Evolutionary conservation across 106 monocot genomes (phyloP).

Genomic region (Allium fistulosum): DNA sequence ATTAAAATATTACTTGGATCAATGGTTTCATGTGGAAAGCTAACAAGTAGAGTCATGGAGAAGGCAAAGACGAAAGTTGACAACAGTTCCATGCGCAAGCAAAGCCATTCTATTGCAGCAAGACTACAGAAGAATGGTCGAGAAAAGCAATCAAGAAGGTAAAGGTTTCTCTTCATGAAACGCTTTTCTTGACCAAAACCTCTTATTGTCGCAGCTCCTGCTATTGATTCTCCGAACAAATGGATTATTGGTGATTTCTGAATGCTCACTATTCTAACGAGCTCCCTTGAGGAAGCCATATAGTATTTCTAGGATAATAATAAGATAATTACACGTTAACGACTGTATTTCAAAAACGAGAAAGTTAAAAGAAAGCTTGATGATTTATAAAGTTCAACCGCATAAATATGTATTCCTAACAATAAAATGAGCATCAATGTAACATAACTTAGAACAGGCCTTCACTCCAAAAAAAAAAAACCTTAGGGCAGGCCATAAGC

Average conservation of each 20-base stretch:
- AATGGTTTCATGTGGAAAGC: constrained; percentile 89
- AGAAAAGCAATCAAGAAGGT: constrained; percentile 92
- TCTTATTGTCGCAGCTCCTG: constrained; percentile 94
- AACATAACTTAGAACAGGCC: too few relatives aligned
- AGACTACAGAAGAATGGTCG: constrained; percentile 87
- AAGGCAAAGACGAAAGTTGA: constrained; percentile 96
- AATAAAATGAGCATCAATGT: too few relatives aligned
- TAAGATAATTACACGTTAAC: neutral
- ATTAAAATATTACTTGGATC: constrained; percentile 74
- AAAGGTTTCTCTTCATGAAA: constrained; percentile 91
- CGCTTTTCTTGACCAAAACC: constrained; percentile 97
- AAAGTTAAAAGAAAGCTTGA: too few relatives aligned
- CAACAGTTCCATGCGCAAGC: constrained; percentile 94
- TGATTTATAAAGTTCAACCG: too few relatives aligned
- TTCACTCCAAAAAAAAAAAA: too few relatives aligned
- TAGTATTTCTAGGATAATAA: constrained; percentile 79
- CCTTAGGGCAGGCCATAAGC: too few relatives aligned
- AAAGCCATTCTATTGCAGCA: constrained; percentile 98
- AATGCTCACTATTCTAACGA: constrained; percentile 87
- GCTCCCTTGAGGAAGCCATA: constrained; percentile 96
- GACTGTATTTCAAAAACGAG: too few relatives aligned
- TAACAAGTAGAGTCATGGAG: constrained; percentile 92
- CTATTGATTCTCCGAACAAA: constrained; percentile 95
- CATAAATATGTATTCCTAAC: too few relatives aligned
- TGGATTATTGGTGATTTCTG: constrained; percentile 94